Evolutionary conservation across 495 filamentous ascomycete genomes (phyloP), one percentile per base, ranked within the genome.

Genomic region (Terfezia boudieri): DNA sequence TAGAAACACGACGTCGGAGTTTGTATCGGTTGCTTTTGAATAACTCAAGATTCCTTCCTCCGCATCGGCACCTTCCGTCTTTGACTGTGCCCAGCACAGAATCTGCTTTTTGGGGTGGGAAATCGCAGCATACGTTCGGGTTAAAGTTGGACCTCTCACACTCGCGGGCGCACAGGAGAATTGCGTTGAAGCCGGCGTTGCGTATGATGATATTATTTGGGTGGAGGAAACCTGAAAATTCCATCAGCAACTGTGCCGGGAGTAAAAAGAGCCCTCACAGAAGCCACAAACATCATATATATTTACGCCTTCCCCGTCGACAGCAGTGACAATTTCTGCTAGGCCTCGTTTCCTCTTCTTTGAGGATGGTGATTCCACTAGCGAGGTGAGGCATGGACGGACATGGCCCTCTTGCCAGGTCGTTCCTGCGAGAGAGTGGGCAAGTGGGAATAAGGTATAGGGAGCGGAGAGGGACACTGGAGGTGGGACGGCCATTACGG

Each of bases 251-350:
- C 14, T 50, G 36, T 43, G n/a, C 32, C 22, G 35, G 22, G 37
- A 37, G 36, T 46, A 9, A 32, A 49, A 9, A 43, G 20, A 20
- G 20, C 20, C 26, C 7, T 32, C 26, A 32, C 26, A 32, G 26
- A 32, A 53, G 49, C 16, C 14, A 43, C 74, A 57, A 68, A 98
- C 89, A 74, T 94, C 82, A 69, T 95, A 95, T 50, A 99, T 78
- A 64, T 86, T 90, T 12, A 95, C 74, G 12, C 84, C 81, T 63
- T 94, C 86, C 54, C 87, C 86, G 69, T 99, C 86, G 61, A 94
- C 78, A 9, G 83, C 84, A 9, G 90, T 78, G 11, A 76, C 83
- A 53, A 96, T 68, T 67, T 99, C 92, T 16, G 71, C 67, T 50
- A 55, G 49, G 60, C 76, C 73, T 59, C 90, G 75, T 70, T 94